These are phyloP conservation scores for Secale cereale DNA, from an alignment of 176 grass and related monocot genomes.

Conservation along the genomic window DNA sequence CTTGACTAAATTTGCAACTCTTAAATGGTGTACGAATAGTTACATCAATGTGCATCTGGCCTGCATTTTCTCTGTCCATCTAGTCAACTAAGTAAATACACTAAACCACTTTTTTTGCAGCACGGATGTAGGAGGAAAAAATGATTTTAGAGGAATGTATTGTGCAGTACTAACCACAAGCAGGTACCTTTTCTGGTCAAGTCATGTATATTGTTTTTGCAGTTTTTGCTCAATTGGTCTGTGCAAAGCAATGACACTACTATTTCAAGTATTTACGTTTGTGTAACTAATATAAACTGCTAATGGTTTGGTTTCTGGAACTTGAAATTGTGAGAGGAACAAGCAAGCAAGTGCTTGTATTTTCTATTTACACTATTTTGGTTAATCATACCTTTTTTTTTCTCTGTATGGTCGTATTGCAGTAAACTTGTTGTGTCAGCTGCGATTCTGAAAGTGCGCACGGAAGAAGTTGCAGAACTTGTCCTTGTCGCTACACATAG, in stretches of 20 bases:
- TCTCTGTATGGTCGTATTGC: slow-evolving; percentile 8
- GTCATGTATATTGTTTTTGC: not conserved
- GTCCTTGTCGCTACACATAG: slow-evolving; percentile 44
- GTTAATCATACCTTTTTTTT: not conserved
- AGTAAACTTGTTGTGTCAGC: slow-evolving; percentile 46
- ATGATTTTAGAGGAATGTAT: slow-evolving; percentile 63
- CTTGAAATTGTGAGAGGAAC: not conserved
- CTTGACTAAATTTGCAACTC: slow-evolving; percentile 28
- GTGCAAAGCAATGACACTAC: not conserved
- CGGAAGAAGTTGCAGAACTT: slow-evolving; percentile 53
- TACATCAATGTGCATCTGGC: slow-evolving; percentile 13
- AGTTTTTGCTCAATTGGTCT: slow-evolving; percentile 27
- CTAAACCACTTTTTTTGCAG: slow-evolving; percentile 46
- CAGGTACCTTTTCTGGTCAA: slow-evolving; percentile 32
- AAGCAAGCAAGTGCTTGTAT: not conserved
- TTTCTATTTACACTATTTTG: slow-evolving; percentile 6
- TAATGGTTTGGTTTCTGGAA: not conserved
- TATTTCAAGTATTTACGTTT: slow-evolving; percentile 13
- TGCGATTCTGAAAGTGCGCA: slow-evolving; percentile 55
- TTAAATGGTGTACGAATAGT: slow-evolving; percentile 3
- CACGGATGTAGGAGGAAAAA: slow-evolving; percentile 29
- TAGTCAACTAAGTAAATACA: slow-evolving; percentile 27
- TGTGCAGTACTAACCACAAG: slow-evolving; percentile 53
- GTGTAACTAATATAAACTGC: slow-evolving; percentile 7
- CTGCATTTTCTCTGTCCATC: slow-evolving; percentile 9